Percentiles rank a stretch among this genome's conserved stretches.
These are phyloP conservation scores for Rheum nobile DNA, from an alignment of 148 eudicot genomes.

Conservation along the genomic window DNA sequence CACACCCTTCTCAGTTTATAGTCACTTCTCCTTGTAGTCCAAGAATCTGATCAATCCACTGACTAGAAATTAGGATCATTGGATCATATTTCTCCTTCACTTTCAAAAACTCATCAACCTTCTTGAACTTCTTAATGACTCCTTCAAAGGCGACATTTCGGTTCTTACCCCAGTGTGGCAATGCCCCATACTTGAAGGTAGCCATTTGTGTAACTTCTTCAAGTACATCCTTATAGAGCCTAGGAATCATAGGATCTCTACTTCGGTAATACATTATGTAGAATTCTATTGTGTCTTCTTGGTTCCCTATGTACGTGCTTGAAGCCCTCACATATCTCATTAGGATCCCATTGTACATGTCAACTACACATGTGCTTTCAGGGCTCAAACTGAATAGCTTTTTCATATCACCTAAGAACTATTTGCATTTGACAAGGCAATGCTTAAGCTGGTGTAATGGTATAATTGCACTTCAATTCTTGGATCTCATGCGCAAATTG, in stretches of 20 bases:
- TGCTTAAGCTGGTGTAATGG: slow-evolving; percentile 39
- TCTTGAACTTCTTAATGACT: slow-evolving; percentile 41
- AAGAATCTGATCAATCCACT: slow-evolving; percentile 59
- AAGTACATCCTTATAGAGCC: slow-evolving; percentile 43
- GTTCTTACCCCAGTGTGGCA: slow-evolving; percentile 95
- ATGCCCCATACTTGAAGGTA: slow-evolving; percentile 50
- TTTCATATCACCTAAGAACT: slow-evolving; percentile 50
- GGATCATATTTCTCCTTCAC: slow-evolving; percentile 61
- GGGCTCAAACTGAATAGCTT: slow-evolving; percentile 41
- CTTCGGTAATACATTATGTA: slow-evolving; percentile 63
- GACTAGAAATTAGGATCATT: slow-evolving; percentile 49
- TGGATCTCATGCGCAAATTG: slow-evolving; percentile 65
- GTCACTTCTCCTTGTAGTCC: slow-evolving; percentile 36
- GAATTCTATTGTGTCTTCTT: slow-evolving; percentile 60
- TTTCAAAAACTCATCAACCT: slow-evolving; percentile 28
- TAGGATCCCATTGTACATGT: slow-evolving; percentile 53
- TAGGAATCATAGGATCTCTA: slow-evolving; percentile 40
- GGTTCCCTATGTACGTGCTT: slow-evolving; percentile 59
- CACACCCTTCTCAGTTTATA: slow-evolving; percentile 50
- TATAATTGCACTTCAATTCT: slow-evolving; percentile 40
- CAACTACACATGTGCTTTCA: slow-evolving; percentile 44
- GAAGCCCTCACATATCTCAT: slow-evolving; percentile 70
- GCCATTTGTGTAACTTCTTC: slow-evolving; percentile 82
- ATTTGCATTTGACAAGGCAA: slow-evolving; percentile 37
- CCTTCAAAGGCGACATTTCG: slow-evolving; percentile 56